Conservation (phyloP, 164 flowering plant genomes). For the Piper betle region DNA sequence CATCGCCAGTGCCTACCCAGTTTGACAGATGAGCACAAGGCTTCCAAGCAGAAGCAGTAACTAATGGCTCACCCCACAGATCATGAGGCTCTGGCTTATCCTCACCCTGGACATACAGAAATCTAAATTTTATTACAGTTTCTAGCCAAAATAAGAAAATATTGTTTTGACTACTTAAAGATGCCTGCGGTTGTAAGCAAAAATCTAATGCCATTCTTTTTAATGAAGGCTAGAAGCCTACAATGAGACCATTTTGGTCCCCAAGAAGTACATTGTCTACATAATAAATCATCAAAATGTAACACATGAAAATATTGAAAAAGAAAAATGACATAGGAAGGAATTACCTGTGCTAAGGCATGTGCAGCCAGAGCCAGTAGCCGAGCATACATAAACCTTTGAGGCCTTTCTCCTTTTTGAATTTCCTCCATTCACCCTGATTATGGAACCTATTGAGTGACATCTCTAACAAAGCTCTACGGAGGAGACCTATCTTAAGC, state of each 20-base stretch:
- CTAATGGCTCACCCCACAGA: slow-evolving; percentile 75
- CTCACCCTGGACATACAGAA: slow-evolving; percentile 30
- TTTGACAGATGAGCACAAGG: slow-evolving; percentile 74
- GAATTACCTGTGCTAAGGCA: slow-evolving; percentile 81
- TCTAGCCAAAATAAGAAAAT: neutral
- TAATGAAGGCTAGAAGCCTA: no score
- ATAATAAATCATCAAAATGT: no score
- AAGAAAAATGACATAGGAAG: neutral
- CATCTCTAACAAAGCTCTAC: no score
- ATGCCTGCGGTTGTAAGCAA: neutral
- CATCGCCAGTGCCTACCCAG: slow-evolving; percentile 66
- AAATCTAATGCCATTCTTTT: neutral
- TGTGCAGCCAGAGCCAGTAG: slow-evolving; percentile 92
- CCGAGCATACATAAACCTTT: slow-evolving; percentile 44
- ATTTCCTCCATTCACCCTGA: slow-evolving; percentile 49
- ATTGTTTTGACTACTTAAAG: no score
- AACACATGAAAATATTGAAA: neutral
- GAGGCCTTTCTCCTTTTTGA: slow-evolving; percentile 35
- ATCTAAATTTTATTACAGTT: neutral
- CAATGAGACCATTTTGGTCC: no score
- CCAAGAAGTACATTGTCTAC: neutral
- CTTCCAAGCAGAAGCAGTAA: slow-evolving; percentile 61
- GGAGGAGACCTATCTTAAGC: no score
- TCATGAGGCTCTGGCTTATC: slow-evolving; percentile 81
- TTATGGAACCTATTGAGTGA: neutral